Evolutionary conservation across 2,329 filamentous ascomycete species (phyloP).

Genomic region (Aureobasidium mangrovei): DNA sequence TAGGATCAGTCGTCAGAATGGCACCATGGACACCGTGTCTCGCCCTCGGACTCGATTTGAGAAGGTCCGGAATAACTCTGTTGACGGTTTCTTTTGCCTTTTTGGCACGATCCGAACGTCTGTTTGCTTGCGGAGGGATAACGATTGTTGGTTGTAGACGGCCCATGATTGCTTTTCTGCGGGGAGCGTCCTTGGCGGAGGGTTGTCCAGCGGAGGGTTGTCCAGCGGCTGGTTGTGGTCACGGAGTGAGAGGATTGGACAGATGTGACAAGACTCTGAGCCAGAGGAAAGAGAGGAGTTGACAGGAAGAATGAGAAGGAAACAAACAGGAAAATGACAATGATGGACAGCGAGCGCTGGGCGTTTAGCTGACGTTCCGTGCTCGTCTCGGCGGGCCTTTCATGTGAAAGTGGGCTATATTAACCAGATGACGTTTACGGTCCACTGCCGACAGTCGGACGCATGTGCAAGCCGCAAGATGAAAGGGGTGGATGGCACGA

Average conservation of each 20-base stretch:
- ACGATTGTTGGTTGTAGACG: conserved; percentile 18
- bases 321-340: conserved; percentile 13
- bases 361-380: conserved; percentile 10
- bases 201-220: not conserved
- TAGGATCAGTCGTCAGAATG: conserved; percentile 40
- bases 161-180: conserved; percentile 16
- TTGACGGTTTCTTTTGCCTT: conserved; percentile 50
- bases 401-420: conserved; percentile 12
- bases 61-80: conserved; percentile 48
- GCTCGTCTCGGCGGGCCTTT: not conserved
- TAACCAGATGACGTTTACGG: conserved; percentile 9
- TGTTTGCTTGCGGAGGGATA: conserved; percentile 18
- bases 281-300: not conserved
- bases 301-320: not conserved
- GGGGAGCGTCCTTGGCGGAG: conserved; percentile 3
- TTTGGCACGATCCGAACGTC: conserved; percentile 36
- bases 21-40: conserved; percentile 45
- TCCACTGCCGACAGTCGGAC: conserved; percentile 6
- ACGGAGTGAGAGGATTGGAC: not conserved
- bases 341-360: conserved; percentile 10
- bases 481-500: not conserved
- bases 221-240: not conserved
- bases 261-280: not conserved
- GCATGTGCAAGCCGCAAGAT: conserved; percentile 5
- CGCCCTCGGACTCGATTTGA: conserved; percentile 46